These are phyloP conservation scores for Cyberlindnera meyerae DNA, from an alignment of 805 yeast genomes.

Conservation along the genomic window DNA sequence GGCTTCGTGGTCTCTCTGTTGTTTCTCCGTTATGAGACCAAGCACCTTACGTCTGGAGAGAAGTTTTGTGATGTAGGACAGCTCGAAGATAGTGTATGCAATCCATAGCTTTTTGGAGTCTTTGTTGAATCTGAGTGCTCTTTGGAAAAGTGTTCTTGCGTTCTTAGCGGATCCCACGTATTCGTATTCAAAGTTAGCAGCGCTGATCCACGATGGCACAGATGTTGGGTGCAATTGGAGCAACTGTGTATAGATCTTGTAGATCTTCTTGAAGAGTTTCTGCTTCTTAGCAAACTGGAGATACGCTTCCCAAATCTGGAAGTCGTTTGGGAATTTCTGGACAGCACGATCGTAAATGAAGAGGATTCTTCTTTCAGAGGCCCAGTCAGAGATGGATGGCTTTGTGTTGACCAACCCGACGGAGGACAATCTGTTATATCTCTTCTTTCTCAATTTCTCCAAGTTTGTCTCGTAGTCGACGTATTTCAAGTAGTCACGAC, in stretches of 20 bases:
- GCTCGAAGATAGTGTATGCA: conserved; percentile 83
- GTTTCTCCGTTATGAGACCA: conserved; percentile 70
- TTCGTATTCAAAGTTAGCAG: conserved; percentile 91
- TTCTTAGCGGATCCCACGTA: conserved; percentile 83
- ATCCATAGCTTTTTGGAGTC: conserved; percentile 73
- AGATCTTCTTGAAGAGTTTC: conserved; percentile 67
- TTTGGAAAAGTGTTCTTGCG: conserved; percentile 80
- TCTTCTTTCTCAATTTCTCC: conserved; percentile 69
- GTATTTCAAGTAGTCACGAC: conserved; percentile 73
- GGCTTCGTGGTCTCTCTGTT: conserved; percentile 47
- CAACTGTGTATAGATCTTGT: conserved; percentile 70
- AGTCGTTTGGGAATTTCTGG: conserved; percentile 70
- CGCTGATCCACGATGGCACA: conserved; percentile 87
- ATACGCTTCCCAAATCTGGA: conserved; percentile 74
- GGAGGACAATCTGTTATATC: conserved; percentile 56
- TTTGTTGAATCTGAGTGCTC: conserved; percentile 77
- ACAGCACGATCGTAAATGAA: conserved; percentile 83
- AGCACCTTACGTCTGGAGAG: conserved; percentile 78
- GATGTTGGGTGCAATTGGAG: conserved; percentile 88
- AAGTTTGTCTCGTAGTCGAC: conserved; percentile 75
- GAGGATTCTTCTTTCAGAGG: conserved; percentile 73
- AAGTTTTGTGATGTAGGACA: conserved; percentile 77
- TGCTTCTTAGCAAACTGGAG: conserved; percentile 61
- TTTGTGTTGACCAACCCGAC: conserved; percentile 51
- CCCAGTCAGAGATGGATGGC: conserved; percentile 78